These are phyloP conservation scores for Bacterosira constricta DNA, from an alignment of 108 stramenopile species.

Conservation along the genomic window DNA sequence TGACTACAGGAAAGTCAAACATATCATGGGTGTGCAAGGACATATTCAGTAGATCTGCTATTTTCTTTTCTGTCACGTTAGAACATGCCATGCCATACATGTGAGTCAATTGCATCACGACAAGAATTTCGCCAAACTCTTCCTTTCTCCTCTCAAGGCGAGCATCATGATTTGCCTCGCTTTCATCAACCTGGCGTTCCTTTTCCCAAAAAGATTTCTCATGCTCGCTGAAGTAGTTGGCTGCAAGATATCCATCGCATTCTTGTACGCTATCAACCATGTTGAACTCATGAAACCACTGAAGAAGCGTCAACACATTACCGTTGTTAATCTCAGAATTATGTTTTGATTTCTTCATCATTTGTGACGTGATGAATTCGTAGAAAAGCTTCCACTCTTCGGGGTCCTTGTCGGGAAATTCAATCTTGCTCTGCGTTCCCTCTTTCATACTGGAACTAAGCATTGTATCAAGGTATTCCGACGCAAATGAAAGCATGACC, in stretches of 20 bases:
- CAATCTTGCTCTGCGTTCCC: constrained; percentile 10
- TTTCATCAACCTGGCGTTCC: neutral
- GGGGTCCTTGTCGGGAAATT: constrained; percentile 32
- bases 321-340: neutral
- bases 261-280: neutral
- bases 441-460: constrained; percentile 18
- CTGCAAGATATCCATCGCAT: neutral
- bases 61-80: neutral
- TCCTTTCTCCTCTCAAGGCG: too few relatives aligned
- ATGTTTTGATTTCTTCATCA: neutral
- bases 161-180: too few relatives aligned
- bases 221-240: too few relatives aligned
- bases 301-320: constrained; percentile 7
- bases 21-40: neutral
- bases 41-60: neutral
- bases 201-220: neutral
- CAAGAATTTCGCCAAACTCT: too few relatives aligned
- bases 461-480: constrained; percentile 33
- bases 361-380: constrained; percentile 16
- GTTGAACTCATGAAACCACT: too few relatives aligned
- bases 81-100: neutral
- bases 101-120: too few relatives aligned
- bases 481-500: constrained; percentile 21
- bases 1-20: neutral
- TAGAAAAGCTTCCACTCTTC: constrained; percentile 37